phyloP scores from a whole-genome alignment of 345 rosid genomes.

The Microthlaspi erraticum region DNA sequence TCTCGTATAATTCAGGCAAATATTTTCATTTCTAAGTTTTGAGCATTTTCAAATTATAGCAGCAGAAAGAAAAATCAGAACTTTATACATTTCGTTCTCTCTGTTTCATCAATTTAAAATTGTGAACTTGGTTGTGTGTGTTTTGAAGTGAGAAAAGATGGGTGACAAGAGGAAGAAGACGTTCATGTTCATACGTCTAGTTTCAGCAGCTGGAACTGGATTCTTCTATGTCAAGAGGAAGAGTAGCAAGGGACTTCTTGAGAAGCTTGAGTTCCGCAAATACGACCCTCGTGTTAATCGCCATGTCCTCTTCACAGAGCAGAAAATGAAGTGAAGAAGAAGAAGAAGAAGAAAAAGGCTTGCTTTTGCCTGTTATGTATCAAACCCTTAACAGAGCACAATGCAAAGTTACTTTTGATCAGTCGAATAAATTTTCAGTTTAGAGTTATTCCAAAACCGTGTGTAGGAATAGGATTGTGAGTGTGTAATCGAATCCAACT shows the following conservation, averaged over 20 bases:
- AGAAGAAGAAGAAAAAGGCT: constrained; percentile 58
- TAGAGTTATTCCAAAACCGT: neutral
- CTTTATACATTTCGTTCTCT: constrained; percentile 14
- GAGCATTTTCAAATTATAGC: neutral
- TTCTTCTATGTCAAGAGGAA: constrained; percentile 96
- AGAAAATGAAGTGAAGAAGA: constrained; percentile 94
- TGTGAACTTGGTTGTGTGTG: neutral
- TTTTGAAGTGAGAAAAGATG: constrained; percentile 51
- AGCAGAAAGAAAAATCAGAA: neutral
- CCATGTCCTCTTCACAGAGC: constrained; percentile 90
- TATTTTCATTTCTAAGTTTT: neutral
- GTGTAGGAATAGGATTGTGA: too few relatives aligned
- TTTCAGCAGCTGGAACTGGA: constrained; percentile 96
- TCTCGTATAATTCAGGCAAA: neutral
- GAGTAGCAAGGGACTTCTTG: constrained; percentile 72
- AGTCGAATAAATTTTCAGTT: neutral
- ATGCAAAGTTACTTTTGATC: constrained; percentile 17
- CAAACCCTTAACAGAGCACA: neutral
- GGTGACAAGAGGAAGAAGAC: constrained; percentile 56
- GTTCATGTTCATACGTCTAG: constrained; percentile 86
- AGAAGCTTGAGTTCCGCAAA: constrained; percentile 94
- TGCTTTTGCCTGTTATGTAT: neutral
- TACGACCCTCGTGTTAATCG: constrained; percentile 93
- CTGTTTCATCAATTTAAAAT: neutral
- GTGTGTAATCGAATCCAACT: neutral